Base-by-base conservation (phyloP, 129 eudicot species). In the Lactuca saligna region DNA sequence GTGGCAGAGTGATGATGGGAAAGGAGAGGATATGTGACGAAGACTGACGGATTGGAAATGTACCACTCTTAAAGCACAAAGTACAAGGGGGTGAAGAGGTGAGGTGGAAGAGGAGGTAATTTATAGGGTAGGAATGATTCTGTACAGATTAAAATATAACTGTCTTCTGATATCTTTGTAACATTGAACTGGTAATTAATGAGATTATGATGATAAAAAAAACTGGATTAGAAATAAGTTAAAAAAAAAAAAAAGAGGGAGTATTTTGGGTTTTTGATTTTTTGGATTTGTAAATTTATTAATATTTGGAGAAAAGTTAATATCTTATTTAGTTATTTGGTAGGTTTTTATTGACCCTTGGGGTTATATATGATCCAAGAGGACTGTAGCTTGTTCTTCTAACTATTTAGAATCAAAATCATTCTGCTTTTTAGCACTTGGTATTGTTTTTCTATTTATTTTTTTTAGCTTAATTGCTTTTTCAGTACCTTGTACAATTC, bases 101-200 rank as follows among this genome's bases (percentile, higher is more conserved):
- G 69, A 72, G 70, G 11, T 25, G 54, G 29, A 59, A 61, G 14
- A 6, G 75, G 53, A 72, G 83, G 79, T 79, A 62, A 66, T 73
- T 35, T 79, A 61, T 68, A 79, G 83, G 74, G 66, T 79, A 79
- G 83, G 75, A 67, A 61, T 54, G 70, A 73, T 79, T 79, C 53
- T 66, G 83, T 79, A 79, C 75, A 79, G 83, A 73, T 79, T 16
- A 79, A 46, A 79, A 67, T 50, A 42, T 76, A 69, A 69, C 75
- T 76, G 29, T 53, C 56, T 7, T 50, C 56, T 50, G 17, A 50
- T 50, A 61, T 61, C 75, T 61, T 41, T 68, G 80, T 76, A 68
- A 76, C 80, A 68, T 53, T 69, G 70, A 75, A 69, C 70, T 61
- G 65, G 17, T 61, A 76, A 76, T 69, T 76, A 68, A 62, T 76